Conservation (phyloP, 2,329 filamentous ascomycete species). For the Sclerotinia minor region DNA sequence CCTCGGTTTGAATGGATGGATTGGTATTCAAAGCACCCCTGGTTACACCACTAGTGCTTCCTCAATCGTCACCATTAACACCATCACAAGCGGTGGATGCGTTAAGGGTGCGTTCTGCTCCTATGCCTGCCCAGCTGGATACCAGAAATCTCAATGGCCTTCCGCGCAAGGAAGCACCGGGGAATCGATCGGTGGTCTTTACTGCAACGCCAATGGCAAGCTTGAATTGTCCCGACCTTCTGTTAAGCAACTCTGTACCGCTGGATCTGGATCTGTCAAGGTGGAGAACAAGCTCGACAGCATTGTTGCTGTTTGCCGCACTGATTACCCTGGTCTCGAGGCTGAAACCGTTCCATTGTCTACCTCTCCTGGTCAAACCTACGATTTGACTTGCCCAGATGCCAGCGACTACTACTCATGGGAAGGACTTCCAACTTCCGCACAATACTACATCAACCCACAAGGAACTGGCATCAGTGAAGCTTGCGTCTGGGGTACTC, state of each 20-base stretch:
- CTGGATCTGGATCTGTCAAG: conserved; percentile 65
- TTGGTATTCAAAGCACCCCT: conserved; percentile 69
- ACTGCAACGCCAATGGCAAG: conserved; percentile 71
- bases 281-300: conserved; percentile 72
- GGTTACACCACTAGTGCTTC: conserved; percentile 50
- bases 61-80: conserved; percentile 65
- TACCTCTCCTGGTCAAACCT: conserved; percentile 57
- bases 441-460: conserved; percentile 97
- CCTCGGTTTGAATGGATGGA: conserved; percentile 72
- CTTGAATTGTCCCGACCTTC: conserved; percentile 72
- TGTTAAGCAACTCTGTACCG: conserved; percentile 72
- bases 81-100: conserved; percentile 63
- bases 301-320: conserved; percentile 79
- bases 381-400: conserved; percentile 73
- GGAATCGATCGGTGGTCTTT: conserved; percentile 85
- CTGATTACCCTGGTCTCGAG: conserved; percentile 94
- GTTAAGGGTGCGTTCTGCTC: conserved; percentile 73
- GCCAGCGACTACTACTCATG: conserved; percentile 72
- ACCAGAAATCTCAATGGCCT: conserved; percentile 92
- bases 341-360: conserved; percentile 78
- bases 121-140: conserved; percentile 88
- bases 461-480: conserved; percentile 64
- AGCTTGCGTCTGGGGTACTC: conserved; percentile 74
- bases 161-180: conserved; percentile 71
- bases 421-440: conserved; percentile 73